Evolutionary conservation across 2,329 filamentous ascomycete species (phyloP), one percentile per base, ranked within the genome.

Genomic region (Atkinsonella hypoxylon): DNA sequence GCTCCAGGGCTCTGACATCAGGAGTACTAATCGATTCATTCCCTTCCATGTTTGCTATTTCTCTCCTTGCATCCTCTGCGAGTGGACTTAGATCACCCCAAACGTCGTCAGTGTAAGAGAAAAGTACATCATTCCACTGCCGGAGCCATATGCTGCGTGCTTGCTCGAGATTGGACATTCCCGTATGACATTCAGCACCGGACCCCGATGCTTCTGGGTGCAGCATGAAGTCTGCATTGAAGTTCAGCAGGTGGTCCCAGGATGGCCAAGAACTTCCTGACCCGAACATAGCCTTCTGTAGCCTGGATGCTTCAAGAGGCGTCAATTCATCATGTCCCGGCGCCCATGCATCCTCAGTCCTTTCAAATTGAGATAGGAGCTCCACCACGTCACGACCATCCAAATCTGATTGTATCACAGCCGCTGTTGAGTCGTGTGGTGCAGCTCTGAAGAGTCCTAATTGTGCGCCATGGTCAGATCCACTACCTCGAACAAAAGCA

Each of bases 31-130:
- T 20, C 7, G 61, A 57, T 48, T 66, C 61, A 13, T 32, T 45
- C 9, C 51, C 47, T 31, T 52, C 47, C 22, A 73, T 61, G 26
- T 68, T 61, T 45, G 75, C 67, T 18, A 85, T 63, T 60, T 87
- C 82, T 44, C 65, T 64, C 51, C 68, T 69, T 4, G 82, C 83
- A 53, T 78, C 72, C 47, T 71, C 67, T 10, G 81, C 74, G 34
- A 84, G 66, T 3, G 75, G 71, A 31, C 72, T 65, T 18, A 86
- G 62, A 51, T 78, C 79, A 18, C 83, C 83, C 83, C 83, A 87
- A 22, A 87, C 82, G 50, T 85, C 78, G 59, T 85, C 80, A 0
- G 73, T 74, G 56, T 84, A 83, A 34, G 70, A 66, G 2, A 69
- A 73, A 22, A 83, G 66, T 8, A 82, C 77, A 41, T 70, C 68